A percentile compares a stretch with the other conserved stretches of the same genome.
Evolutionary conservation across 192 early-diverging fungal genomes (phyloP).

Genomic region (Lobosporangium transversale): DNA sequence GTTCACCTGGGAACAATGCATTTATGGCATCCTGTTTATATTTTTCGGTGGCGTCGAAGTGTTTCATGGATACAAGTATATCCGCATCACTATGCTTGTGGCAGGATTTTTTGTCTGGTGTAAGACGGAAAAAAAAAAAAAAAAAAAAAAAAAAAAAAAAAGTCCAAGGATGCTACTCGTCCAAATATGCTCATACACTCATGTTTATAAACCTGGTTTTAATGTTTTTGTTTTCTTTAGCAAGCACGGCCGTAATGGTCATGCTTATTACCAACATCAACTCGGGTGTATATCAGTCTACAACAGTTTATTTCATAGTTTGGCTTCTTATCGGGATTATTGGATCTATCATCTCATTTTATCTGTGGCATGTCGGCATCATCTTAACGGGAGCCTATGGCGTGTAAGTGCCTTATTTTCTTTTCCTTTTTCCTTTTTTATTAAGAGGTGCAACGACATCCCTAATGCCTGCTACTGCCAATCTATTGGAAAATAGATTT

Average conservation of each 20-base stretch:
- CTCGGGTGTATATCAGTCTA: conserved; percentile 21
- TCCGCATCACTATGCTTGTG: conserved; percentile 54
- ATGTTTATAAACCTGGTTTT: not conserved
- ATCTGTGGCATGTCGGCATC: conserved; percentile 54
- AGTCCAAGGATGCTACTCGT: not conserved
- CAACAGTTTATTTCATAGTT: conserved; percentile 41
- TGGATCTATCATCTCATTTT: conserved; percentile 43
- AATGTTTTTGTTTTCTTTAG: conserved; percentile 12
- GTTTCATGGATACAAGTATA: conserved; percentile 55
- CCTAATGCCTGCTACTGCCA: too few relatives aligned
- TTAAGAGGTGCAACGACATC: not conserved
- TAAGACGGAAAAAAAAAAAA: conserved; percentile 10
- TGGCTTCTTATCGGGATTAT: conserved; percentile 46
- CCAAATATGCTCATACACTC: too few relatives aligned
- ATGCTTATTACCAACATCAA: conserved; percentile 41
- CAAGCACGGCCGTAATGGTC: conserved; percentile 53
- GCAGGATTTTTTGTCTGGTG: conserved; percentile 54
- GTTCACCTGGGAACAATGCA: conserved; percentile 46
- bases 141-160: not conserved
- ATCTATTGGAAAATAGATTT: conserved; percentile 18
- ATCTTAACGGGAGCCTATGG: conserved; percentile 52
- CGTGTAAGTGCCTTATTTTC: conserved; percentile 4
- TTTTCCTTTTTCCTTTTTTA: not conserved
- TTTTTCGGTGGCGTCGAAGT: conserved; percentile 44
- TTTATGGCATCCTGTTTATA: conserved; percentile 53